Conservation (phyloP, 768 basidiomycete genomes). For the Pleurotus djamor region DNA sequence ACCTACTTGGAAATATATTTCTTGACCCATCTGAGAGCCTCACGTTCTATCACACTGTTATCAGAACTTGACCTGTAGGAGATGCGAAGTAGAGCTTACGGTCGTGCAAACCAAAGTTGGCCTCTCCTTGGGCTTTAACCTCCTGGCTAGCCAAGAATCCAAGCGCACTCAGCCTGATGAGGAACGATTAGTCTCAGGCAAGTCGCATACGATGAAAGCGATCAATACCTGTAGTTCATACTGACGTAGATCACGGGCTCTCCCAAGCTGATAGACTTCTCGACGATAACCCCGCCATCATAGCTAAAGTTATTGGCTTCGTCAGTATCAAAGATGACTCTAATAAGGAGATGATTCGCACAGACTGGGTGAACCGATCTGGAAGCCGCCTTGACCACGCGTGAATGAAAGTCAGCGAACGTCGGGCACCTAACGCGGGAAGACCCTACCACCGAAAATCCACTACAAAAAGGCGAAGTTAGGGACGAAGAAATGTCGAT, state of each 20-base stretch:
- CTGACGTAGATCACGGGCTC: slow-evolving; percentile 49
- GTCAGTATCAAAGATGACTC: not conserved
- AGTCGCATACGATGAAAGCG: not conserved
- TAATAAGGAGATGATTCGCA: not conserved
- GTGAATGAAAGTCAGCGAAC: not conserved
- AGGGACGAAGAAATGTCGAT: not conserved
- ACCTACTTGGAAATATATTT: slow-evolving; percentile 44
- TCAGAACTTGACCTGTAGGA: not conserved
- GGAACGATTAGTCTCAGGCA: slow-evolving; percentile 6
- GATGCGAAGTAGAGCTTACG: slow-evolving; percentile 28
- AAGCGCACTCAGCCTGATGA: slow-evolving; percentile 19
- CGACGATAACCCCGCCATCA: slow-evolving; percentile 39
- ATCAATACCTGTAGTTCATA: slow-evolving; percentile 45
- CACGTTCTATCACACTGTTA: not conserved
- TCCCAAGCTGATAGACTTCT: slow-evolving; percentile 38
- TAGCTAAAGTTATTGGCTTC: slow-evolving; percentile 23
- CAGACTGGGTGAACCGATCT: slow-evolving; percentile 15
- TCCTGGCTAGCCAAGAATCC: slow-evolving; percentile 46
- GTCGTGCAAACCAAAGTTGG: slow-evolving; percentile 61
- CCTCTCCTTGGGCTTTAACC: slow-evolving; percentile 39
- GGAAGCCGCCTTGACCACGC: slow-evolving; percentile 12
- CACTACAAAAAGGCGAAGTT: slow-evolving; percentile 23
- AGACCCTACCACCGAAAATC: slow-evolving; percentile 38
- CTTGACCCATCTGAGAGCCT: slow-evolving; percentile 58
- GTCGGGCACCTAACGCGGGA: not conserved